Base-by-base conservation (phyloP, 2,329 filamentous ascomycete genomes). In the Curvularia verruculosa region DNA sequence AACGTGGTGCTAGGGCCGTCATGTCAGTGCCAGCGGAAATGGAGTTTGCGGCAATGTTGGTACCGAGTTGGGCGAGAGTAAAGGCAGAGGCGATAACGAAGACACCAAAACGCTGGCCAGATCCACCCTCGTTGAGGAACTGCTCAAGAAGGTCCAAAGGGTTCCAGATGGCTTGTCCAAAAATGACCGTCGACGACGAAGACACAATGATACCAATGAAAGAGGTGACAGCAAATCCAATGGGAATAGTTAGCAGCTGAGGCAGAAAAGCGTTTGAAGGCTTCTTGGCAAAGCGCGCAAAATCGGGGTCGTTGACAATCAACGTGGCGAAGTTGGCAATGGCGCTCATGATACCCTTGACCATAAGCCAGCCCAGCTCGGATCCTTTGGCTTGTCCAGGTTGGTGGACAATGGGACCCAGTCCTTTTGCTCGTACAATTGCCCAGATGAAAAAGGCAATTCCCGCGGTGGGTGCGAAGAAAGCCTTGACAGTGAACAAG, bases 291-390 rank as follows among this genome's bases (percentile, higher is more conserved):
- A 96, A 97, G 74, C 93, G 89, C 19, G 90, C 82, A 74, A 96
- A 96, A 71, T 96, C 92, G 0, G 90, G 90, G 64, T 91, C 88
- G 74, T 96, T 85, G 63, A 84, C 80, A 65, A 96, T 95, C 31
- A 96, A 83, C 0, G 92, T 92, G 1, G 92, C 90, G 71, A 96
- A 96, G 79, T 96, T 96, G 67, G 91, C 90, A 63, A 97, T 92
- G 3, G 90, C 88, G 23, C 85, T 88, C 92, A 96, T 96, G 77
- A 96, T 88, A 36, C 91, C 91, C 59, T 88, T 89, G 58, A 97
- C 84, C 56, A 96, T 87, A 23, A 87, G 85, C 93, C 93, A 97
- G 1, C 82, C 91, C 3, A 96, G 82, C 0, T 83, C 82, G 58
- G 85, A 88, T 26, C 92, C 92, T 4, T 85, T 78, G 4, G 86